phyloP scores from a whole-genome alignment of 1,139 yeast species.

The Debaryomyces singareniensis region DNA sequence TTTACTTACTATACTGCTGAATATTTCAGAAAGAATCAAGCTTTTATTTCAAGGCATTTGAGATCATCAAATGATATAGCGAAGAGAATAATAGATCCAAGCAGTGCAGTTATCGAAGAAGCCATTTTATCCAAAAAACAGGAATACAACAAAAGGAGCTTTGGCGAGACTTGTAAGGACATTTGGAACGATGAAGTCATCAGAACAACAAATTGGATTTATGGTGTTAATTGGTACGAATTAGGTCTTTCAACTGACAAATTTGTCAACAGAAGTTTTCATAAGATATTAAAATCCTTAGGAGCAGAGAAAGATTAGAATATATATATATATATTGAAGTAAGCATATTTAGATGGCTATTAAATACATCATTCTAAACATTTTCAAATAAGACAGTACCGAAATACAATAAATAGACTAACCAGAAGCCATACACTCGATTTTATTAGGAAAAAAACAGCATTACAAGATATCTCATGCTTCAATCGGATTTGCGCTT shows the following conservation, averaged over 20 bases:
- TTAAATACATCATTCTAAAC: too few species aligned
- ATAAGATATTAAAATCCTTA: slow-evolving; percentile 21
- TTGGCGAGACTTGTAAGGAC: slow-evolving; percentile 65
- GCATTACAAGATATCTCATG: not conserved
- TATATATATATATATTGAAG: not conserved
- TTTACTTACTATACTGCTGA: slow-evolving; percentile 59
- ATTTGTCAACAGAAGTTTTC: not conserved
- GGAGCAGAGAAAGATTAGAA: slow-evolving; percentile 12
- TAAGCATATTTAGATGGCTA: too few species aligned
- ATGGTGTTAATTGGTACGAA: slow-evolving; percentile 47
- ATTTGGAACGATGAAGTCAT: slow-evolving; percentile 79
- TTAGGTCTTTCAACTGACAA: slow-evolving; percentile 34
- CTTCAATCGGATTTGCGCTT: slow-evolving; percentile 1
- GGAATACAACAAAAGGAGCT: slow-evolving; percentile 15
- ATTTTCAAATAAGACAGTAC: too few species aligned
- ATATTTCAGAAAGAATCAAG: slow-evolving; percentile 47
- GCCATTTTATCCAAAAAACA: slow-evolving; percentile 39
- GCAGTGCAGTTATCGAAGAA: slow-evolving; percentile 27
- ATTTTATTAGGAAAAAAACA: not conserved
- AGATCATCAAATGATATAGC: slow-evolving; percentile 42
- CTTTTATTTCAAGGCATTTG: slow-evolving; percentile 42
- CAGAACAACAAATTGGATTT: slow-evolving; percentile 59
- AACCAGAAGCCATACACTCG: not conserved
- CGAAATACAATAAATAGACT: too few species aligned
- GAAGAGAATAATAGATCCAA: slow-evolving; percentile 42